These are phyloP conservation scores for Phytopythium vexans DNA, from an alignment of 352 stramenopile species.

Conservation along the genomic window DNA sequence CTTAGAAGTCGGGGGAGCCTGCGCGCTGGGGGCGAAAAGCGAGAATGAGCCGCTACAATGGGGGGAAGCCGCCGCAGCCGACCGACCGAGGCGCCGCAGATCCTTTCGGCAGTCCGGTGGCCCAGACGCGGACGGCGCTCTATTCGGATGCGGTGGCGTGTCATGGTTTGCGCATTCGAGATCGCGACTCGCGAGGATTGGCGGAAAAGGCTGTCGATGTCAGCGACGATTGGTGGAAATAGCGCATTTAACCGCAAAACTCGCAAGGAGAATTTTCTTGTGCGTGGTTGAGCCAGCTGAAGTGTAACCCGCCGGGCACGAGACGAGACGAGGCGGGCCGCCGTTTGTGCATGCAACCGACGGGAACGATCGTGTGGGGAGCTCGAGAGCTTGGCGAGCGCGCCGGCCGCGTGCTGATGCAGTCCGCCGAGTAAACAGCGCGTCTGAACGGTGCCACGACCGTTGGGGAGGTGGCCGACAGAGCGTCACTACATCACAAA, in stretches of 20 bases:
- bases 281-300: neutral
- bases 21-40: constrained; percentile 18
- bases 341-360: no score
- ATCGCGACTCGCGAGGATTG: neutral
- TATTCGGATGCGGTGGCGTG: constrained; percentile 3
- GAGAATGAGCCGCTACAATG: constrained; percentile 15
- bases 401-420: no score
- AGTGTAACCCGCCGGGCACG: no score
- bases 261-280: neutral
- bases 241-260: neutral
- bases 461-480: no score
- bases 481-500: no score
- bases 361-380: no score
- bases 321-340: no score
- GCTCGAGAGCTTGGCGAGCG: no score
- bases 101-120: neutral
- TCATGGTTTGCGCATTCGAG: constrained; percentile 6
- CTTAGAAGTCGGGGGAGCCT: neutral
- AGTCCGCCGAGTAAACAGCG: no score
- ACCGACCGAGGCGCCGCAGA: neutral
- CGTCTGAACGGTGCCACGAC: no score
- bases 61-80: neutral
- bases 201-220: neutral
- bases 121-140: neutral
- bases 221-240: neutral